Conservation (phyloP, 2,329 filamentous ascomycete genomes). For the Stagonosporopsis chrysanthemi region DNA sequence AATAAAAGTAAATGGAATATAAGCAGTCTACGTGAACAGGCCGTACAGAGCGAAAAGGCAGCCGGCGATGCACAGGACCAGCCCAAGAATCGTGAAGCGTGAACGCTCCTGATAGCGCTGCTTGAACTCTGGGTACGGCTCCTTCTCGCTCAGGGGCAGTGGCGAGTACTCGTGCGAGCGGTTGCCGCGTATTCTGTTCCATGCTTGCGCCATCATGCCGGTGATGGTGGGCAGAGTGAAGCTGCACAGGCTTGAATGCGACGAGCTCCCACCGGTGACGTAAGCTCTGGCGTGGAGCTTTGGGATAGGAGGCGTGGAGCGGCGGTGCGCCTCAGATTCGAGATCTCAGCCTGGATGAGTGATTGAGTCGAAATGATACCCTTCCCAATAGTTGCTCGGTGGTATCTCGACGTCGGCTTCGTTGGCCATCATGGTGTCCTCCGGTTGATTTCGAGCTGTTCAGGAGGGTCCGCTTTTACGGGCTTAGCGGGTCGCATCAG, state of each 20-base stretch:
- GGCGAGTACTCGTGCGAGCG: slow-evolving; percentile 36
- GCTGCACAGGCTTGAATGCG: not conserved
- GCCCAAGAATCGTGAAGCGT: slow-evolving; percentile 16
- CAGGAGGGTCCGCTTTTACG: slow-evolving; percentile 8
- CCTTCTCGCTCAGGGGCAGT: slow-evolving; percentile 44
- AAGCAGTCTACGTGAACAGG: slow-evolving; percentile 31
- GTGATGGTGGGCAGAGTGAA: not conserved
- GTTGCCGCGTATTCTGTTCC: slow-evolving; percentile 38
- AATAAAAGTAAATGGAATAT: not conserved
- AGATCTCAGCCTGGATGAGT: not conserved
- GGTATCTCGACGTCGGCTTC: slow-evolving; percentile 1
- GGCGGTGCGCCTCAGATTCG: not conserved
- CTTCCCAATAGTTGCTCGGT: not conserved
- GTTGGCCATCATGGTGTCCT: slow-evolving; percentile 16
- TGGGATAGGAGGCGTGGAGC: not conserved
- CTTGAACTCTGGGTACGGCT: slow-evolving; percentile 28
- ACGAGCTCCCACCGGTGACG: slow-evolving; percentile 8
- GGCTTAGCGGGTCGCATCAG: slow-evolving; percentile 10
- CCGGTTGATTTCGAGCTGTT: slow-evolving; percentile 5
- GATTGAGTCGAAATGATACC: not conserved
- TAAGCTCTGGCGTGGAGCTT: not conserved
- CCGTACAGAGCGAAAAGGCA: slow-evolving; percentile 34
- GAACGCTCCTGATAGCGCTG: slow-evolving; percentile 22
- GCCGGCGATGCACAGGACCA: slow-evolving; percentile 29
- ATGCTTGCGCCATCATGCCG: slow-evolving; percentile 36